A percentile compares a stretch with the other conserved stretches of the same genome.
Evolutionary conservation across 805 yeast genomes (phyloP).

Genomic region (Helenozyma rhizophorensis): DNA sequence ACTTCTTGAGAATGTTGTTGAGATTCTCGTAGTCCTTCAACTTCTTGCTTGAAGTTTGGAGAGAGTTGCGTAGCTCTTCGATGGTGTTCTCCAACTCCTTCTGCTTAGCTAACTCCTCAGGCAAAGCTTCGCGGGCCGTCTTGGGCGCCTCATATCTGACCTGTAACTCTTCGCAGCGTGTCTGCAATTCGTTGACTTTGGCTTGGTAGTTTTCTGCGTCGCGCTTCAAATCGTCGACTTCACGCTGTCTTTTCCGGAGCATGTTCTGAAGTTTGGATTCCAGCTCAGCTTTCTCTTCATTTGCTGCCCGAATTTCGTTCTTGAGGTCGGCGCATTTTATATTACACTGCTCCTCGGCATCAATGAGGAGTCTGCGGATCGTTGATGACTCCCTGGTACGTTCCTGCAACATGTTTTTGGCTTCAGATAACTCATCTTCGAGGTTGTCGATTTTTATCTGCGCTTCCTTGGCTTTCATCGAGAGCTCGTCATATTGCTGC

Average conservation of each 20-base stretch:
- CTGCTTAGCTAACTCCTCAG: constrained; percentile 10
- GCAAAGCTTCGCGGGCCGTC: constrained; percentile 12
- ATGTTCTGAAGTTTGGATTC: constrained; percentile 50
- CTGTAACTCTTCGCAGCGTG: constrained; percentile 21
- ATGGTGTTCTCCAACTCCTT: constrained; percentile 26
- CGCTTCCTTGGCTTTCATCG: constrained; percentile 64
- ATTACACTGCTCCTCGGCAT: constrained; percentile 58
- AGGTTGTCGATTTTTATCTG: constrained; percentile 56
- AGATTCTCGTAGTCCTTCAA: constrained; percentile 52
- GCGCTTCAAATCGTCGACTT: constrained; percentile 51
- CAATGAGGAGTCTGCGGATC: constrained; percentile 63
- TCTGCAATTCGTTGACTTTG: constrained; percentile 38
- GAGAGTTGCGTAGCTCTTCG: constrained; percentile 48
- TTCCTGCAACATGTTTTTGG: constrained; percentile 69
- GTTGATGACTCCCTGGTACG: constrained; percentile 74
- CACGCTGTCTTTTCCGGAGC: constrained; percentile 57
- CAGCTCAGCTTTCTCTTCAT: constrained; percentile 58
- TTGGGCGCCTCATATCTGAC: constrained; percentile 21
- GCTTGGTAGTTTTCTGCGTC: constrained; percentile 42
- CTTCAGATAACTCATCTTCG: constrained; percentile 79
- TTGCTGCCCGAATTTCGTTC: constrained; percentile 43
- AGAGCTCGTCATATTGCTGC: constrained; percentile 69
- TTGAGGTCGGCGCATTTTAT: constrained; percentile 51
- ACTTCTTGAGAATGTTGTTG: constrained; percentile 49
- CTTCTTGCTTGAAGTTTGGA: constrained; percentile 47